Percentiles rank a stretch among this genome's conserved stretches.
phyloP scores from a whole-genome alignment of 2,329 filamentous ascomycete species.

The Malbranchea cinnamomea region DNA sequence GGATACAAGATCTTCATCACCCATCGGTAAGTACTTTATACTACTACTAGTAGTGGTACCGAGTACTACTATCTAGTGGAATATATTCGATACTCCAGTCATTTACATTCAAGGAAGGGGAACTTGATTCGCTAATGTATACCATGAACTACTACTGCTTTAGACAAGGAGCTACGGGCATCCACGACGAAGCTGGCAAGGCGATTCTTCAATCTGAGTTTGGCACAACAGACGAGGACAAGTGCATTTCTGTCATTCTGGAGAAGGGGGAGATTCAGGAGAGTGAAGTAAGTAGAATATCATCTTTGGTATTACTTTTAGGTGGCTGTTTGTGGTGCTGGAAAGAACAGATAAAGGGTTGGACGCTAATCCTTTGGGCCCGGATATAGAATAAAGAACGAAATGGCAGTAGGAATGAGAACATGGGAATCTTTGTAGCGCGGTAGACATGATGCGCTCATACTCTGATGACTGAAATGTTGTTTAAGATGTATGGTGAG shows the following conservation, averaged over 20 bases:
- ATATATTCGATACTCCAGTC: not conserved
- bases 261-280: constrained; percentile 58
- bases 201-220: constrained; percentile 70
- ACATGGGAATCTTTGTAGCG: constrained; percentile 11
- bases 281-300: constrained; percentile 32
- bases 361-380: too few relatives aligned
- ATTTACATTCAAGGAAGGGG: too few relatives aligned
- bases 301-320: too few relatives aligned
- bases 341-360: too few relatives aligned
- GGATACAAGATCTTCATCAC: constrained; percentile 82
- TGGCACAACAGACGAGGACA: constrained; percentile 62
- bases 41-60: too few relatives aligned
- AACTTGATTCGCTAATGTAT: too few relatives aligned
- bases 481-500: too few relatives aligned
- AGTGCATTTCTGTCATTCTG: constrained; percentile 68
- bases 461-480: too few relatives aligned
- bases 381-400: constrained; percentile 19
- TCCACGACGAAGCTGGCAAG: constrained; percentile 62
- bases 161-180: constrained; percentile 76
- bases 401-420: constrained; percentile 18
- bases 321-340: too few relatives aligned
- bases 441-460: too few relatives aligned
- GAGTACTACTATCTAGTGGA: too few relatives aligned
- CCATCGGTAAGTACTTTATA: constrained; percentile 54
- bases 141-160: too few relatives aligned